These are phyloP conservation scores for Dendrostoma leiphaemia DNA, from an alignment of 2,329 filamentous ascomycete species.

Conservation along the genomic window DNA sequence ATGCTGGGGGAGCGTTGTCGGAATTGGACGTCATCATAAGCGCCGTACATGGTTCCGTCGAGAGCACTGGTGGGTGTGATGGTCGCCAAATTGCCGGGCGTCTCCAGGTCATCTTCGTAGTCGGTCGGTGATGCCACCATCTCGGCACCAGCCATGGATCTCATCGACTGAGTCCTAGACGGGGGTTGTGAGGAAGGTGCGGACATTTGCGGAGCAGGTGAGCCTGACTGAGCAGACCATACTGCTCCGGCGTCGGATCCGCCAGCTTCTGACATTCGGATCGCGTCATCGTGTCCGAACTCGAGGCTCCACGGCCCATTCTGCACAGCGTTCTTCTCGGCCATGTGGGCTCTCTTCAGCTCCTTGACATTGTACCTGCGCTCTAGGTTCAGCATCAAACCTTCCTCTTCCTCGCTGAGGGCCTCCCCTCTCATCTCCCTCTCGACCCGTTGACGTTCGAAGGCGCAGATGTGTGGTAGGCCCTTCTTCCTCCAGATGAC, in stretches of 20 bases:
- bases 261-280: constrained; percentile 41
- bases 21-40: constrained; percentile 61
- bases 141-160: constrained; percentile 38
- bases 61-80: constrained; percentile 56
- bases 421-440: constrained; percentile 62
- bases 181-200: constrained; percentile 44
- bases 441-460: constrained; percentile 80
- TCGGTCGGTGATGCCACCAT: constrained; percentile 30
- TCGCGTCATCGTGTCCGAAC: constrained; percentile 54
- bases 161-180: constrained; percentile 46
- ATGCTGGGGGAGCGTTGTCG: constrained; percentile 76
- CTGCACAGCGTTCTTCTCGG: constrained; percentile 49
- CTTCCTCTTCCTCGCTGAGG: constrained; percentile 59
- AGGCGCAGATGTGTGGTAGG: constrained; percentile 74
- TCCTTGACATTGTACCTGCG: constrained; percentile 58
- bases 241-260: constrained; percentile 38
- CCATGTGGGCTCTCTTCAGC: constrained; percentile 54
- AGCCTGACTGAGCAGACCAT: constrained; percentile 32
- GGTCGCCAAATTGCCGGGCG: constrained; percentile 51
- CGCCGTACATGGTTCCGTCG: constrained; percentile 75
- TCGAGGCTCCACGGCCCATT: constrained; percentile 76
- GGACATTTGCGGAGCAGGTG: constrained; percentile 37
- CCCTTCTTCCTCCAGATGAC: constrained; percentile 92
- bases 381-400: constrained; percentile 58
- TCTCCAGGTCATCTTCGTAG: constrained; percentile 53